Evolutionary conservation across 2,329 filamentous ascomycete species (phyloP), one percentile per base, ranked within the genome.

Genomic region (Lachnellula hyalina): DNA sequence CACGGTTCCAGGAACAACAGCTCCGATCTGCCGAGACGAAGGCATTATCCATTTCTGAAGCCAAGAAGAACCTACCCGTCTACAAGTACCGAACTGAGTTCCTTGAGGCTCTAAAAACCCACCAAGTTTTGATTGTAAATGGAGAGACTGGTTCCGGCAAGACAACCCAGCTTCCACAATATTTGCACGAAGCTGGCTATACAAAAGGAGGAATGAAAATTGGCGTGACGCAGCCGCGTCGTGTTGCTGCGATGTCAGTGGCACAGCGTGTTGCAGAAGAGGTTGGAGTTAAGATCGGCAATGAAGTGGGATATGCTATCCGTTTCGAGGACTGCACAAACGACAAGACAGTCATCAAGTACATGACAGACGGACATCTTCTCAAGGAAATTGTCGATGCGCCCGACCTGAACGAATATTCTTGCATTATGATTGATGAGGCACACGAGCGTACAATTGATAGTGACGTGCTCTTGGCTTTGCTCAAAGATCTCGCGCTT

Each of bases 391-490:
- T 91, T 5, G 78, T 99, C 11, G 92, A 91, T 56, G 92, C 97
- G 71, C 84, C 87, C 6, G 93, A 99, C 70, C 78, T 99, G 46
- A 94, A 97, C 71, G 89, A 90, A 61, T 99, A 99, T 70, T 96
- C 93, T 15, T 96, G 92, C 70, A 91, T 99, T 65, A 99, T 99
- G 72, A 99, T 99, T 93, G 94, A 99, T 69, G 94, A 99, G 75
- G 95, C 94, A 4, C 94, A 99, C 79, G 94, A 99, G 72, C 83
- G 94, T 70, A 93, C 94, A 1, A 75, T 99, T 48, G 97, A 99
- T 68, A 99, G 95, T 0, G 94, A 99, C 71, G 93, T 99, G n/a
- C 75, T 99, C 14, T 96, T 99, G 89, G 94, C 95, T 0, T 75
- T 99, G 32, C 93, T 99, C 75, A 99, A 97, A 72, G 97, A 99